Conservation (phyloP, 2,329 filamentous ascomycete species). For the Whalleya microplaca region DNA sequence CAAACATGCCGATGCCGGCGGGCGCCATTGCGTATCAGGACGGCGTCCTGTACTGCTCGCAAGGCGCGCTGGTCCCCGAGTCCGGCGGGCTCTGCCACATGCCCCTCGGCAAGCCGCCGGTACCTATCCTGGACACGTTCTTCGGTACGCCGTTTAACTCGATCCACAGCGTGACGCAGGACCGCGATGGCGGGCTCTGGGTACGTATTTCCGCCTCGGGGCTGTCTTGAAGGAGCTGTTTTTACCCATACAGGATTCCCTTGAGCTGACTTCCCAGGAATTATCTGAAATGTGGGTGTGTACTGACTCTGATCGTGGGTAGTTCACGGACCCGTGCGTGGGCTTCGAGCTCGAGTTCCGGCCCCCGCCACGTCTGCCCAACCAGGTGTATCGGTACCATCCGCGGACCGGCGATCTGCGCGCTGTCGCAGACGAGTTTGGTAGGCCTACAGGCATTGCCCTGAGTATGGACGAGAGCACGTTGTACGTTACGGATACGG, state of each 20-base stretch:
- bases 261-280: not conserved
- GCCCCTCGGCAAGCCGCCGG: conserved; percentile 37
- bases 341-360: conserved; percentile 51
- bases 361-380: conserved; percentile 47
- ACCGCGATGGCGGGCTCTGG: conserved; percentile 46
- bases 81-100: conserved; percentile 40
- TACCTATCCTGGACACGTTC: conserved; percentile 46
- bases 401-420: conserved; percentile 45
- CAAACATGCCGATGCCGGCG: conserved; percentile 49
- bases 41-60: conserved; percentile 47
- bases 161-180: conserved; percentile 46
- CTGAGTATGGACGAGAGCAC: conserved; percentile 43
- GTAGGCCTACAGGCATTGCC: conserved; percentile 46
- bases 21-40: conserved; percentile 46
- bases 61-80: conserved; percentile 36
- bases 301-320: not conserved
- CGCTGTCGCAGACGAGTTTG: conserved; percentile 52
- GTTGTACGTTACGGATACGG: conserved; percentile 49
- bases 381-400: conserved; percentile 53
- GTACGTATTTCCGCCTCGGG: not conserved
- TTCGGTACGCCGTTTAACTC: conserved; percentile 52
- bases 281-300: not conserved
- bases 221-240: not conserved
- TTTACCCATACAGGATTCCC: not conserved
- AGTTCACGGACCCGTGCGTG: conserved; percentile 52